Conservation (phyloP, 1,139 yeast species). For the Arxiozyma telluris region DNA sequence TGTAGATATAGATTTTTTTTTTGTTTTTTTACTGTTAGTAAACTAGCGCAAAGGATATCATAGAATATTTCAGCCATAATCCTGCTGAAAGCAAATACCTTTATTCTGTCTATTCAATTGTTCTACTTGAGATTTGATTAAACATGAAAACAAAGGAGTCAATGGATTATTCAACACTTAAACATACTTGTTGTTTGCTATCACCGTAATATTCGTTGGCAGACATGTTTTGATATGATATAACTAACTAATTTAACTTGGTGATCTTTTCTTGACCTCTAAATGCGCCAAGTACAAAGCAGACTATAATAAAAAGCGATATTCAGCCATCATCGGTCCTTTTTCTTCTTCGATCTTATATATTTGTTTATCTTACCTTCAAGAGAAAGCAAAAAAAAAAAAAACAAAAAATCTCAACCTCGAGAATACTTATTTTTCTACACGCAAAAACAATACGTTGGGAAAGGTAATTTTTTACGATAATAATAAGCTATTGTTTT, state of each 20-base stretch:
- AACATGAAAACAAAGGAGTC: not conserved
- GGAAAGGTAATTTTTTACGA: no score
- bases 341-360: no score
- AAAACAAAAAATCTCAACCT: no score
- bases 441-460: no score
- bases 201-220: conserved; percentile 16
- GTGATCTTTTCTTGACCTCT: conserved; percentile 9
- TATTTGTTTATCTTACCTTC: no score
- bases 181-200: conserved; percentile 12
- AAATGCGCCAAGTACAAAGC: conserved; percentile 12
- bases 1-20: not conserved
- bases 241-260: not conserved
- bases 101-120: no score
- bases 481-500: no score
- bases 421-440: no score
- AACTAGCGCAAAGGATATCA: not conserved
- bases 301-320: no score
- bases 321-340: no score
- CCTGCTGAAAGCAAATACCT: not conserved
- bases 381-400: no score
- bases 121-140: not conserved
- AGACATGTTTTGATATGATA: conserved; percentile 12
- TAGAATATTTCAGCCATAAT: no score
- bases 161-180: not conserved
- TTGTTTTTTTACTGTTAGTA: not conserved